phyloP scores from a whole-genome alignment of 1,139 yeast genomes.

The Geotrichum carabidarum region DNA sequence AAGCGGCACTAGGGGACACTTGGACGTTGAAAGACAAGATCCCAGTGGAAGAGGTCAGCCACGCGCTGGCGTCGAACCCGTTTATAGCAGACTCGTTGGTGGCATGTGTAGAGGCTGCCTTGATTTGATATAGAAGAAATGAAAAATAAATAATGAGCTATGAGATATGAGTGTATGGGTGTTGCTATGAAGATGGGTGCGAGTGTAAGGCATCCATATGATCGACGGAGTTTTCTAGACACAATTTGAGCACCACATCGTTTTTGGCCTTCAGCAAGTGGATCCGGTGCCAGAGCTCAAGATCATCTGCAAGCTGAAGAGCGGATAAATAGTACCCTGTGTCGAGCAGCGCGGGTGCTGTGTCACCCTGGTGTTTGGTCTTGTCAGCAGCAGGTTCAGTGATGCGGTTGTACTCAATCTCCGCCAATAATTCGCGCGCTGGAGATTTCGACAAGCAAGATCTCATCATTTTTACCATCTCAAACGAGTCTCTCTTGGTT shows the following conservation, averaged over 20 bases:
- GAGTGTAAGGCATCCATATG: neutral
- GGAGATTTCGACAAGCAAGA: conserved; percentile 5
- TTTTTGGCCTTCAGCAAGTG: conserved; percentile 5
- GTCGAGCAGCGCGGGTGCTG: too few relatives aligned
- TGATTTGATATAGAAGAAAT: neutral
- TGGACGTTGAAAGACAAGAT: neutral
- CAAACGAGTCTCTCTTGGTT: conserved; percentile 2
- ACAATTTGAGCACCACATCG: neutral
- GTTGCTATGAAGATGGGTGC: neutral
- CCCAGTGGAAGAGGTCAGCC: neutral
- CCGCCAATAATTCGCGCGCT: neutral
- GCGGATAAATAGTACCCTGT: neutral
- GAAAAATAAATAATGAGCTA: neutral
- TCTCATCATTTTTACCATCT: conserved; percentile 3
- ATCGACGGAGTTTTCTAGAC: too few relatives aligned
- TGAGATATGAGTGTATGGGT: neutral
- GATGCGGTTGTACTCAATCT: neutral
- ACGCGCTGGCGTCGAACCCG: neutral
- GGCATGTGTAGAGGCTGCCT: conserved; percentile 13
- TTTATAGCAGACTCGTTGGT: neutral
- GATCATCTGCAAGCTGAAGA: conserved; percentile 7
- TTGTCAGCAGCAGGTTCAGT: too few relatives aligned
- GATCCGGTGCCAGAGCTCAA: conserved; percentile 10
- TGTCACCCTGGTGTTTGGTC: too few relatives aligned
- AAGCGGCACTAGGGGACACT: neutral